A percentile compares a stretch with the other conserved stretches of the same genome.
phyloP scores from a whole-genome alignment of 257 asterid species.

The Plantago major region DNA sequence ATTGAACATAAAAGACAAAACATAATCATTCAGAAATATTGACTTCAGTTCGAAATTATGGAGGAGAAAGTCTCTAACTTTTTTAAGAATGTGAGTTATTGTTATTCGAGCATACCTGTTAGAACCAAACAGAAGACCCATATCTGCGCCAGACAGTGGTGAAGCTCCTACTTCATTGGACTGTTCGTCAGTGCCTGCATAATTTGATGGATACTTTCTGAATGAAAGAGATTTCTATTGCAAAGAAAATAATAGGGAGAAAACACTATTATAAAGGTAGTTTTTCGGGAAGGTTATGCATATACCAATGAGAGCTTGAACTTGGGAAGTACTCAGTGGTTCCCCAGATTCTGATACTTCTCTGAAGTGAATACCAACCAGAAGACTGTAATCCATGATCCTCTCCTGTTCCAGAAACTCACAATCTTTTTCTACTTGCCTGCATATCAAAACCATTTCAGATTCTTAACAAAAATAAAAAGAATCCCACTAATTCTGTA shows the following conservation, averaged over 20 bases:
- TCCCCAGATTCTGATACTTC: slow-evolving; percentile 56
- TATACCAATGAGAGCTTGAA: slow-evolving; percentile 33
- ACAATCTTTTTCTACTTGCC: slow-evolving; percentile 50
- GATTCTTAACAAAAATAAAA: neutral
- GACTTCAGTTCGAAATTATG: too few relatives aligned
- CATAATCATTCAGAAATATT: neutral
- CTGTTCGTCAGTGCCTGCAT: slow-evolving; percentile 31
- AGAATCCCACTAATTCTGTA: too few relatives aligned
- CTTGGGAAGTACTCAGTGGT: slow-evolving; percentile 36
- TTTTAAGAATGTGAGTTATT: neutral
- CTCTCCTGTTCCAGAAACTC: slow-evolving; percentile 94
- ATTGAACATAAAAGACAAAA: neutral
- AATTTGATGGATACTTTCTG: slow-evolving; percentile 2
- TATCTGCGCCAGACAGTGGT: slow-evolving; percentile 28
- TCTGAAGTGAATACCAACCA: slow-evolving; percentile 81
- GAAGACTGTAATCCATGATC: slow-evolving; percentile 92
- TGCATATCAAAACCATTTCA: slow-evolving; percentile 7
- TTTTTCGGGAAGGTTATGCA: neutral
- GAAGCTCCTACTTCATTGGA: slow-evolving; percentile 32
- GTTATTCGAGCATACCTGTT: neutral
- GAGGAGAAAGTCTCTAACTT: neutral
- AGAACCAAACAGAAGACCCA: slow-evolving; percentile 30
- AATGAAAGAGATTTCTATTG: neutral
- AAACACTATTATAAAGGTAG: neutral
- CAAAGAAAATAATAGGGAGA: too few relatives aligned